A percentile compares a stretch with the other conserved stretches of the same genome.
Evolutionary conservation across 176 grass and related monocot species (phyloP).

Genomic region (Triticum monococcum): DNA sequence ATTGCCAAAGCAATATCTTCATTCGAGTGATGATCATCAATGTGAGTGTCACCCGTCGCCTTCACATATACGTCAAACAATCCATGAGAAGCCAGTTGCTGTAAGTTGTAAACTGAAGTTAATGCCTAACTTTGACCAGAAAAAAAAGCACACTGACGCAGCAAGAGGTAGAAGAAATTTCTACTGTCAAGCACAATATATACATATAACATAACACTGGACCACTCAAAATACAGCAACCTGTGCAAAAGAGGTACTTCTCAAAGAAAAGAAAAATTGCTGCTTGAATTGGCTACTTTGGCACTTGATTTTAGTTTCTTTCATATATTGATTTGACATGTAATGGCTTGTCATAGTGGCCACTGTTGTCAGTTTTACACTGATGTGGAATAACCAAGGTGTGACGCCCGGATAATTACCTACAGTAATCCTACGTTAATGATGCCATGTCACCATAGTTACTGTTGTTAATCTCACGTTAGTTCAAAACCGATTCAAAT

Average conservation of each 20-base stretch:
- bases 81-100: conserved; percentile 60
- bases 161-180: neutral
- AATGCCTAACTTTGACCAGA: neutral
- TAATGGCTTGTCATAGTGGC: neutral
- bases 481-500: no score
- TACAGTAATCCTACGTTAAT: no score
- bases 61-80: no score
- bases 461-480: no score
- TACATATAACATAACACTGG: neutral
- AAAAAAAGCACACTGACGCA: neutral
- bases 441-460: no score
- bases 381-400: neutral
- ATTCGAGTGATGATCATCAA: no score
- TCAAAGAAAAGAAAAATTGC: neutral
- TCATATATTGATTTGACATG: neutral
- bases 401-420: no score
- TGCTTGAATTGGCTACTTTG: neutral
- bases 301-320: neutral
- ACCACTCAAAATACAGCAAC: neutral
- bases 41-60: no score
- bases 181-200: neutral
- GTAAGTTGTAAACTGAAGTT: conserved; percentile 32
- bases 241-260: neutral
- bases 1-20: no score
- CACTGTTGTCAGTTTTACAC: neutral